These are phyloP conservation scores for Podospora bellae-mahoneyi DNA, from an alignment of 495 filamentous ascomycete species.

Conservation along the genomic window DNA sequence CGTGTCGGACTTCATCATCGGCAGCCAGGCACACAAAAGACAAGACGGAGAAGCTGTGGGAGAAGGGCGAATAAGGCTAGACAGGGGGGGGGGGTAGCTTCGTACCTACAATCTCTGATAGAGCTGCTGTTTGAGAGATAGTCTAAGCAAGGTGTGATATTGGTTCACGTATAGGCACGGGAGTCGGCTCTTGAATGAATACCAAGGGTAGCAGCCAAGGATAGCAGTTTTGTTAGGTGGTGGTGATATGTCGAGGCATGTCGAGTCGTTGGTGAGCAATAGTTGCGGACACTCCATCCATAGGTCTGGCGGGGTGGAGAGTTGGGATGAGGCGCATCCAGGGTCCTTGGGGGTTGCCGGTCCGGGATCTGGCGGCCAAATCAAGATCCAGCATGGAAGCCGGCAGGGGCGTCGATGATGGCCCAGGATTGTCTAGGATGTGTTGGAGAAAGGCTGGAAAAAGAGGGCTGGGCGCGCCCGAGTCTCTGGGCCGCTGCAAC, in stretches of 20 bases:
- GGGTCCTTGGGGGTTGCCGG: conserved; percentile 10
- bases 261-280: not conserved
- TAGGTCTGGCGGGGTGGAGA: not conserved
- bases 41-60: no score
- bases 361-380: conserved; percentile 25
- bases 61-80: no score
- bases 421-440: conserved; percentile 3
- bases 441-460: not conserved
- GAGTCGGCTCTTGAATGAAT: not conserved
- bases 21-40: not conserved
- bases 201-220: not conserved
- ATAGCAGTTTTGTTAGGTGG: not conserved
- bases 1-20: not conserved
- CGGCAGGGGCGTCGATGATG: conserved; percentile 20
- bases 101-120: not conserved
- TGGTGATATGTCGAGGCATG: not conserved
- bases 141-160: not conserved
- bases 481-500: conserved; percentile 12
- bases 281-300: conserved; percentile 5
- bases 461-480: conserved; percentile 6
- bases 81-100: not conserved
- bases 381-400: conserved; percentile 26
- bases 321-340: conserved; percentile 2
- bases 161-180: not conserved
- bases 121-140: not conserved